Base-by-base conservation (phyloP, 352 stramenopile species). In the Blastocystis sp. region DNA sequence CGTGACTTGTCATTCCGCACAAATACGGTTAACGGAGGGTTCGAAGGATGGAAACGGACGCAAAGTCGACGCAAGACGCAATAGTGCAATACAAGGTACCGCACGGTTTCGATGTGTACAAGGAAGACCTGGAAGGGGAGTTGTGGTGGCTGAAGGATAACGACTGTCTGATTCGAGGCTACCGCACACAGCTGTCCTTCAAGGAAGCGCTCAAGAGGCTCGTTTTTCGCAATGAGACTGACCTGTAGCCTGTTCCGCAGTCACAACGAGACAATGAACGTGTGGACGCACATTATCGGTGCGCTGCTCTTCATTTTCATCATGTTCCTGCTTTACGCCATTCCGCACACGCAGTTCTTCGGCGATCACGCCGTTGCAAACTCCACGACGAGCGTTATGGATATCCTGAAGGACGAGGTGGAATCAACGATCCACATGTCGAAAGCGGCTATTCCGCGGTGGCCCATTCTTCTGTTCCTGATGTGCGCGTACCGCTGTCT, bases 181-280 rank as follows among this genome's bases (percentile, higher is more conserved):
- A 88, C 34, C 5, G 78, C 17, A 88, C 67, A 14, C 41, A 76
- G 23, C 41, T 88, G 48, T 66, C 78, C 19, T 88, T 88, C 28
- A 59, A 14, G 38, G 78, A 88, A 23, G 56, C 78, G 5, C 78
- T 88, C 70, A 67, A 64, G 40, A 84, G 74, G 74, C 69, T 38
- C 34, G 67, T 52, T 48, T 62, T 70, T 9, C 9, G 23, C 34
- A 38, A 48, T 10, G 56, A 7, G 4, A 41, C 4, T 84, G 40
- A 84, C 69, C 0, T 34, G 45, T 79, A 88, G 78, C n/a, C 4
- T 70, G 7, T 88, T 88, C 19, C 78, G 53, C 19, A 76, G 64
- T 53, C 70, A 43, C 28, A 88, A 88, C 45, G 78, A 88, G 61
- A 88, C 78, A 0, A 79, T 88, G 67, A 88, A 88, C 45, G 66